Conservation (phyloP, 805 yeast species). For the Hermanozyma aechmeae region DNA sequence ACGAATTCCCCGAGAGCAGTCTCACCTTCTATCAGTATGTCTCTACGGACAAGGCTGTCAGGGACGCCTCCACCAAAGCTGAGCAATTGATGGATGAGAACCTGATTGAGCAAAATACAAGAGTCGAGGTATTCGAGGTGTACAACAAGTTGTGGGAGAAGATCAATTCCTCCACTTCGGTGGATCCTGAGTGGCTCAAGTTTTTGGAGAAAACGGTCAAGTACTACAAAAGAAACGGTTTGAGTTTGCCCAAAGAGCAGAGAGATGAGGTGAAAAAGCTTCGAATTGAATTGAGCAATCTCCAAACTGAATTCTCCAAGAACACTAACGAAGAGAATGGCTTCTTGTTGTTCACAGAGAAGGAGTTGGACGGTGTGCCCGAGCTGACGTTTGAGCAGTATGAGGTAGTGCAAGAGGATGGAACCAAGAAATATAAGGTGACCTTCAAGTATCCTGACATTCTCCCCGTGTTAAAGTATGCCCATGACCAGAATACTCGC, state of each 20-base stretch:
- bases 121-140: conserved; percentile 55
- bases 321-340: conserved; percentile 68
- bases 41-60: conserved; percentile 49
- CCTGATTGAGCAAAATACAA: conserved; percentile 53
- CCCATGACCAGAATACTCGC: conserved; percentile 55
- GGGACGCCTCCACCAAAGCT: conserved; percentile 64
- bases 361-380: conserved; percentile 71
- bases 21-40: conserved; percentile 68
- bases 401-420: conserved; percentile 35
- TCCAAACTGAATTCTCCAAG: conserved; percentile 49
- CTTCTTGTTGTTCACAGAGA: conserved; percentile 46
- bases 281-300: conserved; percentile 48
- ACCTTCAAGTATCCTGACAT: conserved; percentile 78
- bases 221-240: conserved; percentile 59
- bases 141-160: conserved; percentile 43
- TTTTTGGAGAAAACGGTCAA: conserved; percentile 48
- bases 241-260: conserved; percentile 46
- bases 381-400: conserved; percentile 50
- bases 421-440: conserved; percentile 42
- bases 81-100: conserved; percentile 48
- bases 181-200: conserved; percentile 48
- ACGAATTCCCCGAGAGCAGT: conserved; percentile 36
- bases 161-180: conserved; percentile 11
- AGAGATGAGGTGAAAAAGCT: conserved; percentile 50
- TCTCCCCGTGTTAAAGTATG: conserved; percentile 69